These are phyloP conservation scores for Phoenix roebelenii DNA, from an alignment of 176 grass and related monocot genomes.

Conservation along the genomic window DNA sequence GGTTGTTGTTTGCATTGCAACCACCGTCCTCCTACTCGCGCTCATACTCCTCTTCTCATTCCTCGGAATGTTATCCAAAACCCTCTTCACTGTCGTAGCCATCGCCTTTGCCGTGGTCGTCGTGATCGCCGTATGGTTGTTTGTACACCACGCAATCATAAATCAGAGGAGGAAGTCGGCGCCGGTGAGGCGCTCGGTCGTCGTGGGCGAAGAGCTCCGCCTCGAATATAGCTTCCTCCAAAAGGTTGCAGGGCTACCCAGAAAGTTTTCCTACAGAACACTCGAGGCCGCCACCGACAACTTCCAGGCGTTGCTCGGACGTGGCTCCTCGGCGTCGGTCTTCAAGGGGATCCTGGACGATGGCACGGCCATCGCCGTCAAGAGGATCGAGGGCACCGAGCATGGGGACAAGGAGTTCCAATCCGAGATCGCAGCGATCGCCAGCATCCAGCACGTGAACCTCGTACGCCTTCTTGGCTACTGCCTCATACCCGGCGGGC, in stretches of 20 bases:
- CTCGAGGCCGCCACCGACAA: slow-evolving; percentile 43
- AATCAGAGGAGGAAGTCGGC: slow-evolving; percentile 4
- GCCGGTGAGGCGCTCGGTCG: neutral
- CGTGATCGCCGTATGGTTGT: neutral
- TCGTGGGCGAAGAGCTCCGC: slow-evolving; percentile 19
- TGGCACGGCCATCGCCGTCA: slow-evolving; percentile 51
- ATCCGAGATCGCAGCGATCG: slow-evolving; percentile 50
- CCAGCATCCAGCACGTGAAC: slow-evolving; percentile 43
- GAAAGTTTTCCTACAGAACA: slow-evolving; percentile 27
- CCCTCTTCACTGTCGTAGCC: slow-evolving; percentile 26
- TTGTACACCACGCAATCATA: slow-evolving; percentile 16
- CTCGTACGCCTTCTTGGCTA: slow-evolving; percentile 48
- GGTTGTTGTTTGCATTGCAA: too few species aligned
- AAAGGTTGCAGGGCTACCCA: slow-evolving; percentile 47
- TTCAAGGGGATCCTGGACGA: slow-evolving; percentile 65
- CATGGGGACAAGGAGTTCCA: slow-evolving; percentile 42
- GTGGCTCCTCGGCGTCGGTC: slow-evolving; percentile 47
- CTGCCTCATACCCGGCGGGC: slow-evolving; percentile 25
- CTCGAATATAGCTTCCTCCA: slow-evolving; percentile 67
- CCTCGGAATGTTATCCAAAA: slow-evolving; percentile 10
- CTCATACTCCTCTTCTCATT: too few species aligned
- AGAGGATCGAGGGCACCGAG: slow-evolving; percentile 31
- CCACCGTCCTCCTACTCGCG: too few species aligned
- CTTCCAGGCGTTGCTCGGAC: slow-evolving; percentile 40
- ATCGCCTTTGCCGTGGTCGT: slow-evolving; percentile 14